Evolutionary conservation across 352 stramenopile species (phyloP), one percentile per base, ranked within the genome.

Genomic region (Globisporangium solare): DNA sequence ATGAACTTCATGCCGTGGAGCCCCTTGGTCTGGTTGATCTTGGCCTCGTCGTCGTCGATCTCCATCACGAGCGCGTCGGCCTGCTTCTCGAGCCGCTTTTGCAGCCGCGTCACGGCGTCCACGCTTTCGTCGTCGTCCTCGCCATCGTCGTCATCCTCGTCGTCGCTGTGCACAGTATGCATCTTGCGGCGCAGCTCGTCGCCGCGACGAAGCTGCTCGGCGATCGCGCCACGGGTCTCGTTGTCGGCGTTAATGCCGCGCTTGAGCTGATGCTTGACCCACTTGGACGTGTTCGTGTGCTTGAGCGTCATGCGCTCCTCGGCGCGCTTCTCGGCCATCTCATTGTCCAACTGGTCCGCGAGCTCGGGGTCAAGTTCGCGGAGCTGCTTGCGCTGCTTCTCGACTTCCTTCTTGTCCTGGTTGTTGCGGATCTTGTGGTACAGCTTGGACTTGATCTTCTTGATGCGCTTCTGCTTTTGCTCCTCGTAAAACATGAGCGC

Each of bases 391-490:
- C 71, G 79, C 51, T 97, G 92, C 43, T 90, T 92, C 27, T 97
- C 86, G 57, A 94, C 79, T 11, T 88, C 66, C 56, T 91, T 85
- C 57, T 87, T 86, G 68, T 90, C 72, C 62, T 98, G 86, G 52
- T 90, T 88, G 70, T 99, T 99, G 50, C 93, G 84, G 64, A 99
- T 99, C 67, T 98, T 97, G 64, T 97, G 90, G 81, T 98, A 99
- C 32, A 98, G 92, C 67, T 99, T 99, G 35, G 91, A 98, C 76
- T 99, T 99, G 68, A 99, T 99, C 76, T 99, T 99, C 77, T 99
- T 99, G 27, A 99, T 95, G 32, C 97, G 94, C 64, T 97, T 91
- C 49, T 90, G 71, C 68, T 99, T 99, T 73, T 98, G 92, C 74
- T 99, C 96, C 46, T 99, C 91, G 73, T 99, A 99, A 61, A 99